A percentile compares a stretch with the other conserved stretches of the same genome.
These are phyloP conservation scores for Hymenoscyphus repandus DNA, from an alignment of 2,329 filamentous ascomycete species.

Conservation along the genomic window DNA sequence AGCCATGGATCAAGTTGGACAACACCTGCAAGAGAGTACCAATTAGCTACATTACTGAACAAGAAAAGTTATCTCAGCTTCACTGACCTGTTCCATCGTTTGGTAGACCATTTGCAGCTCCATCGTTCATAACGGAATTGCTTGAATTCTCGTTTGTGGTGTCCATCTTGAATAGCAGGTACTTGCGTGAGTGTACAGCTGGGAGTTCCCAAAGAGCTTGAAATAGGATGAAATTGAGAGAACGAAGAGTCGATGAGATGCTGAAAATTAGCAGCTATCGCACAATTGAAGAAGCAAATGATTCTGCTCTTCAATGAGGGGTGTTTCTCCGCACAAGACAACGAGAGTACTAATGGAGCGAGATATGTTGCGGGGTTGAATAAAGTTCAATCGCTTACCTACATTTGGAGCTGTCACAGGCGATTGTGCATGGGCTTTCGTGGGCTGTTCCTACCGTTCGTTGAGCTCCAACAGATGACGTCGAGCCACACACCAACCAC, in stretches of 20 bases:
- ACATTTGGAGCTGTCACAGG: no score
- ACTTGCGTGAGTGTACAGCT: no score
- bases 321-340: not conserved
- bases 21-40: slow-evolving; percentile 57
- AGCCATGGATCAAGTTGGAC: slow-evolving; percentile 86
- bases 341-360: slow-evolving; percentile 11
- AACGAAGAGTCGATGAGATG: no score
- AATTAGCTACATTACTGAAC: slow-evolving; percentile 14
- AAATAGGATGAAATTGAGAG: no score
- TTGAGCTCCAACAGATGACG: slow-evolving; percentile 4
- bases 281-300: no score
- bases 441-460: slow-evolving; percentile 3
- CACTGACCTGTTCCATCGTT: slow-evolving; percentile 67
- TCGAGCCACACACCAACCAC: not conserved
- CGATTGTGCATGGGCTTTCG: no score
- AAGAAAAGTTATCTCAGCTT: not conserved
- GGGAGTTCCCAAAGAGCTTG: no score
- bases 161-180: slow-evolving; percentile 22
- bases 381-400: not conserved
- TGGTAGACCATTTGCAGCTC: slow-evolving; percentile 46
- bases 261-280: not conserved
- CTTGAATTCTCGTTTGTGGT: slow-evolving; percentile 23
- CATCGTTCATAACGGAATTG: slow-evolving; percentile 28
- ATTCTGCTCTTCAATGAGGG: not conserved
- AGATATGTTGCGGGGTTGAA: slow-evolving; percentile 20